Conservation (phyloP, 1,139 yeast species). For the Hansenula lynferdii region DNA sequence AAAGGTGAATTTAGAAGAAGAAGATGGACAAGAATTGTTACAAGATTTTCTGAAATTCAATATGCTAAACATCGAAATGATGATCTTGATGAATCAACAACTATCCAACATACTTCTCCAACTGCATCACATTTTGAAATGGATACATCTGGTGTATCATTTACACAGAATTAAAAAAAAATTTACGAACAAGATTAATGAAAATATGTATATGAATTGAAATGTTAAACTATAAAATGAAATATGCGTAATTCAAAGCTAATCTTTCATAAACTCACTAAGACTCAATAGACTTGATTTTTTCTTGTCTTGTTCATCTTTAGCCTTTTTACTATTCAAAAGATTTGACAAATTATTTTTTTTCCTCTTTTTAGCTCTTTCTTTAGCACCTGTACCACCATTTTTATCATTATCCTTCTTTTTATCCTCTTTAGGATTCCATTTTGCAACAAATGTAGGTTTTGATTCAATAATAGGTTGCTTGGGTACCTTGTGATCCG, state of each 20-base stretch:
- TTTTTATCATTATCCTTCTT: conserved; percentile 33
- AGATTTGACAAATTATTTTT: conserved; percentile 29
- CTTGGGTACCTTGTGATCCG: conserved; percentile 2
- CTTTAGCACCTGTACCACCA: conserved; percentile 32
- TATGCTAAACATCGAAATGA: not conserved
- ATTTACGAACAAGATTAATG: too few relatives aligned
- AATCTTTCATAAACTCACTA: conserved; percentile 45
- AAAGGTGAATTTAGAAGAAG: conserved; percentile 40
- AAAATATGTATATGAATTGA: not conserved
- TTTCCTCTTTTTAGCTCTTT: conserved; percentile 32
- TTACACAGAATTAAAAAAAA: too few relatives aligned
- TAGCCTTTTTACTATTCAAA: conserved; percentile 39
- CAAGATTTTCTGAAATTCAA: conserved; percentile 14
- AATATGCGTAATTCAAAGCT: conserved; percentile 1
- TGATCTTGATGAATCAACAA: not conserved
- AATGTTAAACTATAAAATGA: not conserved
- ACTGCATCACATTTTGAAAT: not conserved
- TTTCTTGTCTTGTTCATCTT: conserved; percentile 29
- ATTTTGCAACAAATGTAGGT: conserved; percentile 20
- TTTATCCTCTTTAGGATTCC: conserved; percentile 29
- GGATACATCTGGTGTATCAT: not conserved
- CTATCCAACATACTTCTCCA: not conserved
- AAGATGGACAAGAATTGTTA: conserved; percentile 45
- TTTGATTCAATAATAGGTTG: conserved; percentile 1
- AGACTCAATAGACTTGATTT: conserved; percentile 35